These are phyloP conservation scores for Pyricularia grisea DNA, from an alignment of 2,329 filamentous ascomycete species.

Conservation along the genomic window DNA sequence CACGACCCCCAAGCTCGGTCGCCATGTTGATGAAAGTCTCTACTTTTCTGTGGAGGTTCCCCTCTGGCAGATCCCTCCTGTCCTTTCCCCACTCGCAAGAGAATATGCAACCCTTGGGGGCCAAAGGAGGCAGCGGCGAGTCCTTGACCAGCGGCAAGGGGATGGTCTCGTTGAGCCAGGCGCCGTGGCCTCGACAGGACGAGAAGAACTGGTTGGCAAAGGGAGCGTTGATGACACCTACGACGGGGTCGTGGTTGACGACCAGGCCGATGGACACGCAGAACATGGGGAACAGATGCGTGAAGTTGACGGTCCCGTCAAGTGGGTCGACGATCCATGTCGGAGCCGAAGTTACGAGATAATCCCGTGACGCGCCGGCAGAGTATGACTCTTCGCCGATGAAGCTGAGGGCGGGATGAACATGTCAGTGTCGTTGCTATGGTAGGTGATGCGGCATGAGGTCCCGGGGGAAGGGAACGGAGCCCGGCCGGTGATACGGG, in stretches of 20 bases:
- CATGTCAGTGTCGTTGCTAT: no score
- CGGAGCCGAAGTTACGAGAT: slow-evolving; percentile 53
- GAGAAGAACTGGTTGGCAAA: slow-evolving; percentile 62
- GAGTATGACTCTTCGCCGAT: slow-evolving; percentile 71
- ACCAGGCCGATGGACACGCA: slow-evolving; percentile 69
- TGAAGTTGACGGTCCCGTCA: slow-evolving; percentile 75
- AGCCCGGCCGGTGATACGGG: background rate
- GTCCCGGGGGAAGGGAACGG: no score
- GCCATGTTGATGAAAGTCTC: slow-evolving; percentile 71
- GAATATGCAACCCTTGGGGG: slow-evolving; percentile 62
- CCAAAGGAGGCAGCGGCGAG: slow-evolving; percentile 51
- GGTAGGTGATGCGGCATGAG: no score
- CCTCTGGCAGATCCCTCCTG: slow-evolving; percentile 52
- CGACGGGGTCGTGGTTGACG: slow-evolving; percentile 46
- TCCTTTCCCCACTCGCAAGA: slow-evolving; percentile 77
- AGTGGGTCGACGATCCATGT: slow-evolving; percentile 74
- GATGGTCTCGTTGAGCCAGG: slow-evolving; percentile 58
- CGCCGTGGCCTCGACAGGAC: slow-evolving; percentile 54
- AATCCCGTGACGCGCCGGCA: slow-evolving; percentile 55
- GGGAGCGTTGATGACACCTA: slow-evolving; percentile 66
- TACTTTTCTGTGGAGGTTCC: slow-evolving; percentile 63
- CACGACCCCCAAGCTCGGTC: slow-evolving; percentile 50
- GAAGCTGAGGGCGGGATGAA: slow-evolving; percentile 40
- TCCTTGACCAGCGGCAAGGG: slow-evolving; percentile 53
- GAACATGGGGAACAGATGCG: slow-evolving; percentile 73